Evolutionary conservation across 352 stramenopile genomes (phyloP), one percentile per base, ranked within the genome.

Genomic region (Phytophthora ohioensis): DNA sequence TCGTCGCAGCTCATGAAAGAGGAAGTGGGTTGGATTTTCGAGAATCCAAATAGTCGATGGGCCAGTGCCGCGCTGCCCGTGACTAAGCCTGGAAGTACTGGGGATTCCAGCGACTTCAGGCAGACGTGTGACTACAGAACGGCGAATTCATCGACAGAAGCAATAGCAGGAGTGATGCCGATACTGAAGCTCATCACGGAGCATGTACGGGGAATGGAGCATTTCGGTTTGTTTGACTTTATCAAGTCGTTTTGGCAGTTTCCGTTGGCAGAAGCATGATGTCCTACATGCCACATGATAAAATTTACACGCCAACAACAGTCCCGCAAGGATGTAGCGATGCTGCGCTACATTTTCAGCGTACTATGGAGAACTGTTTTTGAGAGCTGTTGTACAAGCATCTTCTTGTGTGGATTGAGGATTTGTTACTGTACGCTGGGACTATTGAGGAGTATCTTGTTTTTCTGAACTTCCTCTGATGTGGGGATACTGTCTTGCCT

Each of bases 161-260:
- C 49, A 31, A 21, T 31, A 34, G 31, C 49, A 13, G 49, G 49
- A 7, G 8, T 56, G 2, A 56, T 56, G 32, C 32, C 48, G 0
- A n/a, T 55, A 5, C 31, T 55, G 10, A 10, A 13, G 3, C 5
- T 55, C 11, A 58, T 58, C 6, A 45, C 35, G 7, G 17, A 58
- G 11, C 15, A 47, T 8, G 35, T 58, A 9, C 8, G 34, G 12
- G 36, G 35, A 4, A 47, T 58, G 52, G 15, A 58, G n/a, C 34
- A 58, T 43, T 46, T 58, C 27, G 52, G 52, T 12, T 31, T 58
- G 35, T 58, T 58, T 36, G 34, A 58, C 36, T 58, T 46, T n/a
- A 58, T 47, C 21, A 43, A 45, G 4, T 32, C 8, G 6, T 58
- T 58, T 17, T 58, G 52, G 52, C 35, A 47, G 21, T 17, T 58